Evolutionary conservation across 331 rosid genomes (phyloP).

Genomic region (Dryas integrifolia): DNA sequence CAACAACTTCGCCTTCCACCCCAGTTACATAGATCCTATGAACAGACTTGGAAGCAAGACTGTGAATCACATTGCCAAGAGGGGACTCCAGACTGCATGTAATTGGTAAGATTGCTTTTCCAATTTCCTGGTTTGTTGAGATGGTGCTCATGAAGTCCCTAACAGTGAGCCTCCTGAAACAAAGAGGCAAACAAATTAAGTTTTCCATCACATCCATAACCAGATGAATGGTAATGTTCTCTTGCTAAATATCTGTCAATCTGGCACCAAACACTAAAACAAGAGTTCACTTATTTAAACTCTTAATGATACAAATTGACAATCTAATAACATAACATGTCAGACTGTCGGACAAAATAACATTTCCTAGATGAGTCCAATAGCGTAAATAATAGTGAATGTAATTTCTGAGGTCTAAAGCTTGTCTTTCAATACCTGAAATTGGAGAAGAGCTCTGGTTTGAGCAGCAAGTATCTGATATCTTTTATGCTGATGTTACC

Average conservation of each 20-base stretch:
- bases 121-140: conserved; percentile 39
- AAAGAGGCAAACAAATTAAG: conserved; percentile 5
- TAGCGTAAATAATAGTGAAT: too few relatives aligned
- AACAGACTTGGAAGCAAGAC: conserved; percentile 66
- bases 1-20: conserved; percentile 49
- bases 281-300: too few relatives aligned
- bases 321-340: too few relatives aligned
- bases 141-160: conserved; percentile 52
- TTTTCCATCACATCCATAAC: neutral
- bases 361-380: too few relatives aligned
- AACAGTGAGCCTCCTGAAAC: conserved; percentile 65
- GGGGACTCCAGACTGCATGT: conserved; percentile 68
- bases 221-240: too few relatives aligned
- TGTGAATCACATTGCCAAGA: conserved; percentile 59
- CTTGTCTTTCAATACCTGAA: conserved; percentile 45
- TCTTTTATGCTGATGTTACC: conserved; percentile 76
- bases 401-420: neutral
- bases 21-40: conserved; percentile 66
- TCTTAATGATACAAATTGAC: too few relatives aligned
- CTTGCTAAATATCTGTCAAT: too few relatives aligned
- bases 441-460: conserved; percentile 69
- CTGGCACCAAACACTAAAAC: too few relatives aligned
- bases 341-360: too few relatives aligned
- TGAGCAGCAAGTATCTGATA: conserved; percentile 62
- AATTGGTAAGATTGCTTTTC: conserved; percentile 46